Conservation (phyloP, 257 asterid species). For the Solanum corneliomulleri region DNA sequence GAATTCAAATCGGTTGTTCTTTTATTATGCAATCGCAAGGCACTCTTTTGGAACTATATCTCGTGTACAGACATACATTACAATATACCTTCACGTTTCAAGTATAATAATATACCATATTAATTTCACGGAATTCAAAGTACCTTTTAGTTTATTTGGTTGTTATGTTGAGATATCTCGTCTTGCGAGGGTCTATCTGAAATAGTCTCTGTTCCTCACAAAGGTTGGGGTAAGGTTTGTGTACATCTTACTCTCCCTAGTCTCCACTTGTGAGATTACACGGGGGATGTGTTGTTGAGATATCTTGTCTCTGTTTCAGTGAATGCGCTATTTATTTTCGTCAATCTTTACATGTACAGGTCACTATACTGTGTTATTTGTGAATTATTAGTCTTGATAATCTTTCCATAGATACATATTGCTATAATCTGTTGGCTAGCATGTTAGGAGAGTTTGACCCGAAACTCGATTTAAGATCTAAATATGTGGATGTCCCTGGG, state of each 20-base stretch:
- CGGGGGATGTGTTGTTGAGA: not conserved
- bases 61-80: conserved; percentile 25
- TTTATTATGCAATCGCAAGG: not conserved
- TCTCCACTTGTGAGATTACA: not conserved
- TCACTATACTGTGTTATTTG: not conserved
- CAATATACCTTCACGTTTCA: not conserved
- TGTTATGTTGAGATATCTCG: not conserved
- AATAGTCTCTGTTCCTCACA: not conserved
- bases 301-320: not conserved
- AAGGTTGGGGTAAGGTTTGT: not conserved
- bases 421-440: not conserved
- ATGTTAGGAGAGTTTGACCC: not conserved
- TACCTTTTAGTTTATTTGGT: not conserved
- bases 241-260: not conserved
- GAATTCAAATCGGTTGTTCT: conserved; percentile 46
- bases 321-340: not conserved
- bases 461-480: not conserved
- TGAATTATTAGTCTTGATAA: not conserved
- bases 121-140: not conserved
- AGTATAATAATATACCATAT: not conserved
- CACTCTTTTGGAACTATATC: conserved; percentile 9
- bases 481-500: not conserved
- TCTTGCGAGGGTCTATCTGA: not conserved
- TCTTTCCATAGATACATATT: not conserved
- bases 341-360: not conserved